phyloP scores from a whole-genome alignment of 2,329 filamentous ascomycete species.

The Botrytis deweyae region DNA sequence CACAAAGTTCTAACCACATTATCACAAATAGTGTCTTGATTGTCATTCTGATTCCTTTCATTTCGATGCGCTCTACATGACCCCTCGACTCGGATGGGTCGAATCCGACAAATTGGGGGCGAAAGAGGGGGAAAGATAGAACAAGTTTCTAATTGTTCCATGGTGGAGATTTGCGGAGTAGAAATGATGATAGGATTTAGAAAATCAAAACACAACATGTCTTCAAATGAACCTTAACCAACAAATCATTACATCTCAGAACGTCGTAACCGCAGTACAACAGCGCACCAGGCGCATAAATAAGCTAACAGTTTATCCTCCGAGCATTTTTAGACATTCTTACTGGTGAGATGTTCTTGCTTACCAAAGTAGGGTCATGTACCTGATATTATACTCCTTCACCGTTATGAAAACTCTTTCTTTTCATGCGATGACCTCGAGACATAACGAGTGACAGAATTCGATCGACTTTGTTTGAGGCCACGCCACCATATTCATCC shows the following conservation, averaged over 20 bases:
- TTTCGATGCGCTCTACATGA: neutral
- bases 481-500: constrained; percentile 15
- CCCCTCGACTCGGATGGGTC: constrained; percentile 5
- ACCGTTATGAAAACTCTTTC: neutral
- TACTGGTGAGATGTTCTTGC: constrained; percentile 1
- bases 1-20: neutral
- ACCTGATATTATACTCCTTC: neutral
- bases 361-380: neutral
- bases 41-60: neutral
- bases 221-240: constrained; percentile 14
- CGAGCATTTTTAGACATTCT: neutral
- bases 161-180: constrained; percentile 13
- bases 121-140: constrained; percentile 2
- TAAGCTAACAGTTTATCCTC: constrained; percentile 2
- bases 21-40: neutral
- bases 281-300: constrained; percentile 11
- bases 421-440: constrained; percentile 19
- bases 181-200: constrained; percentile 6
- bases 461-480: constrained; percentile 9
- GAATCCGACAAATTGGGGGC: constrained; percentile 3
- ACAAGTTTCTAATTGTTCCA: constrained; percentile 22
- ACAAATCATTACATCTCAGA: neutral
- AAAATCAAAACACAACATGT: constrained; percentile 18
- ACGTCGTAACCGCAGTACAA: neutral
- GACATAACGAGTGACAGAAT: constrained; percentile 20